Percentiles rank a stretch among this genome's conserved stretches.
Evolutionary conservation across 140 eudicot species (phyloP).

Genomic region (Oenanthe javanica): DNA sequence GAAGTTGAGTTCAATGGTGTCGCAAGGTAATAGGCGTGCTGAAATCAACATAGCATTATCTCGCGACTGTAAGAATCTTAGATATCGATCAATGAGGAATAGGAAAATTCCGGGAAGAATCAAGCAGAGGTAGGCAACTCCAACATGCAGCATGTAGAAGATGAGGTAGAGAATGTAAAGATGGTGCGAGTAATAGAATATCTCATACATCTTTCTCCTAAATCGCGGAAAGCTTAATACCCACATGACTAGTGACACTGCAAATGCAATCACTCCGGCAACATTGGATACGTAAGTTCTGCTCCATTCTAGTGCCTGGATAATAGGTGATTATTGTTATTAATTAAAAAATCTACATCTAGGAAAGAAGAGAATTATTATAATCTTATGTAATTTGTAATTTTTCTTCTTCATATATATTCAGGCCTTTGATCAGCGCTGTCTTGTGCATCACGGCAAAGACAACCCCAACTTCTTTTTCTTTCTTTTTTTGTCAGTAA

Average conservation of each 20-base stretch:
- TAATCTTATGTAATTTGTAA: not conserved
- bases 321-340: not conserved
- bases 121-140: constrained; percentile 52
- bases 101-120: constrained; percentile 75
- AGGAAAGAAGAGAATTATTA: not conserved
- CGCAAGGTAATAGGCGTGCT: constrained; percentile 47
- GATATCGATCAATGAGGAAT: constrained; percentile 58
- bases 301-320: constrained; percentile 60
- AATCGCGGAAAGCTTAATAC: constrained; percentile 41
- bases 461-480: not conserved
- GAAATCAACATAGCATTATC: constrained; percentile 30
- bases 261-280: constrained; percentile 62
- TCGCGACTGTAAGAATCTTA: constrained; percentile 64
- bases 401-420: not conserved
- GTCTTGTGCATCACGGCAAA: not conserved
- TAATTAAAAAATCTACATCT: not conserved
- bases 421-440: not conserved
- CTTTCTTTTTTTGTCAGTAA: no score
- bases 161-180: constrained; percentile 44
- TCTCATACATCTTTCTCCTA: constrained; percentile 58
- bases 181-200: constrained; percentile 63
- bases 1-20: constrained; percentile 54
- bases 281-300: constrained; percentile 42
- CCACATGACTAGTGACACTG: constrained; percentile 41
- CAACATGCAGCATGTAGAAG: constrained; percentile 64